Evolutionary conservation across 108 stramenopile genomes (phyloP).

Genomic region (Pseudonitzschia pungens): DNA sequence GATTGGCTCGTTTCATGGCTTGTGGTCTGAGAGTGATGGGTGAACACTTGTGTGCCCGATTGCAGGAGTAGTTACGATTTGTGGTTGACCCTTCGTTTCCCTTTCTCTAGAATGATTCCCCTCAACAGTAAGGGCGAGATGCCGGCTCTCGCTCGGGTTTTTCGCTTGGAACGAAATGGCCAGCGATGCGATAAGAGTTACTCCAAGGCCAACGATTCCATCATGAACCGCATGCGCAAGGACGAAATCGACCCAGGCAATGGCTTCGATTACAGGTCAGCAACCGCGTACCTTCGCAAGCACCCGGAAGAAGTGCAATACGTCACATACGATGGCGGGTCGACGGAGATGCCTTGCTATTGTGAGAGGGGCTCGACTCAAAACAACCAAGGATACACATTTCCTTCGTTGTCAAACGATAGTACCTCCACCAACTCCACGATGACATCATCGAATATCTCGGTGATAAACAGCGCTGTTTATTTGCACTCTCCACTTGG

Average conservation of each 20-base stretch:
- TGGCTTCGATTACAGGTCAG: background rate
- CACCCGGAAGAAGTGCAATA: conserved; percentile 1
- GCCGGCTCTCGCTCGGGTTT: background rate
- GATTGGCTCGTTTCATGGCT: background rate
- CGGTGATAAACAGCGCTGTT: background rate
- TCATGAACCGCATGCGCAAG: background rate
- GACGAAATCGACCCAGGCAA: background rate
- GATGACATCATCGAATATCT: too few relatives aligned
- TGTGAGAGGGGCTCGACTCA: too few relatives aligned
- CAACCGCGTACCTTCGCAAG: background rate
- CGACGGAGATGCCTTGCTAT: background rate
- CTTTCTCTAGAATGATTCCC: background rate
- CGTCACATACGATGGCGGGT: background rate
- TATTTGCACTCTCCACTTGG: background rate
- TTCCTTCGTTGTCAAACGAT: too few relatives aligned
- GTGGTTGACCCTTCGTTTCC: background rate
- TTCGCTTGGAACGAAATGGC: background rate
- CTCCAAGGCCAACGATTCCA: background rate
- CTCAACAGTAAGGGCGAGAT: background rate
- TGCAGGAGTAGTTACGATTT: background rate
- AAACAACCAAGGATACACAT: too few relatives aligned
- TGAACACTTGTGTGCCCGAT: too few relatives aligned
- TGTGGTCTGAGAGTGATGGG: background rate
- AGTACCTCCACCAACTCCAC: too few relatives aligned
- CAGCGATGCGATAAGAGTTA: background rate